A percentile compares a stretch with the other conserved stretches of the same genome.
Evolutionary conservation across 805 yeast genomes (phyloP).

Genomic region (Kazachstania kunashirensis): DNA sequence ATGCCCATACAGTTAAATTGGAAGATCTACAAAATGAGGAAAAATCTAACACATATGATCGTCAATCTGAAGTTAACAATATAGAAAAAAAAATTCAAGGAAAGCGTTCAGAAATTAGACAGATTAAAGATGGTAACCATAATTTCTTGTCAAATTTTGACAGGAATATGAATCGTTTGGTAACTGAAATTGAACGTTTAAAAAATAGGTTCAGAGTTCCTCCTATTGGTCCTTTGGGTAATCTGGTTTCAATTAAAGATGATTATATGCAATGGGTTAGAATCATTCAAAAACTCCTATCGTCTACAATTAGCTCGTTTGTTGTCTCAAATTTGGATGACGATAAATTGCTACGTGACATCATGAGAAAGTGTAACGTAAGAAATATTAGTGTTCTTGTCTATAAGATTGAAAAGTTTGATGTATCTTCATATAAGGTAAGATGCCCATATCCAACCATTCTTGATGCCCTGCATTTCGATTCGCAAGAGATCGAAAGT

Average conservation of each 20-base stretch:
- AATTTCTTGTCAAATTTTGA: constrained; percentile 43
- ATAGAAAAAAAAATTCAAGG: constrained; percentile 10
- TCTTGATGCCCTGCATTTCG: constrained; percentile 50
- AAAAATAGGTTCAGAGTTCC: constrained; percentile 33
- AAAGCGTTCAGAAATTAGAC: constrained; percentile 16
- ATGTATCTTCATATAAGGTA: constrained; percentile 41
- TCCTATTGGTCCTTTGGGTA: constrained; percentile 81
- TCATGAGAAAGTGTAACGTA: constrained; percentile 28
- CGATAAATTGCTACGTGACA: constrained; percentile 33
- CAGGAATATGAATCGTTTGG: constrained; percentile 32
- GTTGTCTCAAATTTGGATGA: constrained; percentile 60
- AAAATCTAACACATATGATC: constrained; percentile 5
- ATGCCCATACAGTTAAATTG: constrained; percentile 6
- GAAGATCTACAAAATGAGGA: constrained; percentile 17
- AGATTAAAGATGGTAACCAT: constrained; percentile 23
- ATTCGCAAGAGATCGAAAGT: constrained; percentile 45
- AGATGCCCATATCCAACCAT: constrained; percentile 36
- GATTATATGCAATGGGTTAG: constrained; percentile 48
- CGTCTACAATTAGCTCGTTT: constrained; percentile 47
- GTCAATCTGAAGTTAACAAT: constrained; percentile 9
- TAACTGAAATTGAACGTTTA: constrained; percentile 33
- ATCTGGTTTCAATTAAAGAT: constrained; percentile 44
- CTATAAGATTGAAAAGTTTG: constrained; percentile 32
- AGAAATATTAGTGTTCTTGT: constrained; percentile 41
- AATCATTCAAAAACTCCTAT: constrained; percentile 48